These are phyloP conservation scores for Kickxella alabastrina DNA, from an alignment of 192 early-diverging fungal species.

Conservation along the genomic window DNA sequence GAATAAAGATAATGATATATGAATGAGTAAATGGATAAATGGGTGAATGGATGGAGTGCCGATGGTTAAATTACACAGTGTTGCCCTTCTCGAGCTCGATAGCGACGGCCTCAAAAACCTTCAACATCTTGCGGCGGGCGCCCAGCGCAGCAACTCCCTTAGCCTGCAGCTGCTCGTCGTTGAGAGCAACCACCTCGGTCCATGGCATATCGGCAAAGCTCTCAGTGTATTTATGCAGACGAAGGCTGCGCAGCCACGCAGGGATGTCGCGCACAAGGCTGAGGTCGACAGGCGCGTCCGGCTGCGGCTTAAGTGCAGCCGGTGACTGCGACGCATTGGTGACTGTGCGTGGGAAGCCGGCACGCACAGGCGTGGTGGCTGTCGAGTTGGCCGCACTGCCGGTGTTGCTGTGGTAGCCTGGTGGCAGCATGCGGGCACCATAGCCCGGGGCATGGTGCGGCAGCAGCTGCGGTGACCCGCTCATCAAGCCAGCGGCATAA, in stretches of 20 bases:
- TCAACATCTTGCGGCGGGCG: slow-evolving; percentile 93
- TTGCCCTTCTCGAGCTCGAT: slow-evolving; percentile 7
- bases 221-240: slow-evolving; percentile 93
- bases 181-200: slow-evolving; percentile 82
- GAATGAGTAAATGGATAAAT: background rate
- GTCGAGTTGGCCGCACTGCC: slow-evolving; percentile 8
- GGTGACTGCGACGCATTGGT: slow-evolving; percentile 14
- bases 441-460: slow-evolving; percentile 3
- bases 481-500: slow-evolving; percentile 1
- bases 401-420: slow-evolving; percentile 6
- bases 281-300: slow-evolving; percentile 23
- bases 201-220: slow-evolving; percentile 85
- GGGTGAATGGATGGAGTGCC: background rate
- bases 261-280: slow-evolving; percentile 72
- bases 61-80: slow-evolving; percentile 10
- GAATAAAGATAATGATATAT: background rate
- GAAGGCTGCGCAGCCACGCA: slow-evolving; percentile 84
- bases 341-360: slow-evolving; percentile 6
- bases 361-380: slow-evolving; percentile 19
- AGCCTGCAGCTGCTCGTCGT: slow-evolving; percentile 73
- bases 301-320: slow-evolving; percentile 12
- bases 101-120: slow-evolving; percentile 77
- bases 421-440: background rate
- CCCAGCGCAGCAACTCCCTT: slow-evolving; percentile 91
- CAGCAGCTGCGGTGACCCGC: background rate